Evolutionary conservation across 2,329 filamentous ascomycete genomes (phyloP).

Genomic region (Aspergillus sojae): DNA sequence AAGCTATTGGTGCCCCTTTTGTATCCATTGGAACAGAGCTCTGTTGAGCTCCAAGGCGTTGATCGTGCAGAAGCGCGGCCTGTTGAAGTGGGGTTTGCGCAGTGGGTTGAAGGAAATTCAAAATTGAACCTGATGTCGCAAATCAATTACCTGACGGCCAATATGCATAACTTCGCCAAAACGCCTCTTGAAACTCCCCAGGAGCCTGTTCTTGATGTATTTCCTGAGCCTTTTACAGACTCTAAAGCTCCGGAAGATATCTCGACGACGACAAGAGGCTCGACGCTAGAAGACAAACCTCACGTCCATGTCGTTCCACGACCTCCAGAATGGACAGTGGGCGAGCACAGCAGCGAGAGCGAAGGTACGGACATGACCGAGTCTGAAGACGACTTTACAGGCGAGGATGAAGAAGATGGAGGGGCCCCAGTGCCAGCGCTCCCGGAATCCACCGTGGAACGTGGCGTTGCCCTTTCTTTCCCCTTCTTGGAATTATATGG

Average conservation of each 20-base stretch:
- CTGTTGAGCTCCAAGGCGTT: slow-evolving; percentile 67
- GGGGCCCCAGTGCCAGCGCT: slow-evolving; percentile 39
- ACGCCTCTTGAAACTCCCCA: slow-evolving; percentile 42
- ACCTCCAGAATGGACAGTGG: slow-evolving; percentile 72
- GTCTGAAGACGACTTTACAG: slow-evolving; percentile 44
- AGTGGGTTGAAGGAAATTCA: slow-evolving; percentile 59
- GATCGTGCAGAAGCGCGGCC: slow-evolving; percentile 62
- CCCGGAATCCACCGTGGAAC: slow-evolving; percentile 55
- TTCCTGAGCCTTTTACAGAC: slow-evolving; percentile 17
- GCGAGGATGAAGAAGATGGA: slow-evolving; percentile 47
- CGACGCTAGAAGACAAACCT: slow-evolving; percentile 52
- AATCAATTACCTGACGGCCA: slow-evolving; percentile 73
- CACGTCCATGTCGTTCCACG: slow-evolving; percentile 74
- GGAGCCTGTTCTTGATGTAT: slow-evolving; percentile 22
- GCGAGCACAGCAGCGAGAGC: slow-evolving; percentile 35
- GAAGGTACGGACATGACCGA: slow-evolving; percentile 49
- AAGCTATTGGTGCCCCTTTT: slow-evolving; percentile 70
- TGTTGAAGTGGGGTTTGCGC: slow-evolving; percentile 67
- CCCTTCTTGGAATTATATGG: slow-evolving; percentile 75
- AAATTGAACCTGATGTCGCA: slow-evolving; percentile 71
- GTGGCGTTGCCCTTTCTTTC: slow-evolving; percentile 77
- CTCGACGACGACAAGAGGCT: slow-evolving; percentile 16
- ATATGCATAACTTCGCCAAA: slow-evolving; percentile 68
- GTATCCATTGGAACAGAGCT: slow-evolving; percentile 71
- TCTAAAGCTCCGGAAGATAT: slow-evolving; percentile 16